Conservation (phyloP, 2,329 filamentous ascomycete genomes). For the Aspergillus brasiliensis region DNA sequence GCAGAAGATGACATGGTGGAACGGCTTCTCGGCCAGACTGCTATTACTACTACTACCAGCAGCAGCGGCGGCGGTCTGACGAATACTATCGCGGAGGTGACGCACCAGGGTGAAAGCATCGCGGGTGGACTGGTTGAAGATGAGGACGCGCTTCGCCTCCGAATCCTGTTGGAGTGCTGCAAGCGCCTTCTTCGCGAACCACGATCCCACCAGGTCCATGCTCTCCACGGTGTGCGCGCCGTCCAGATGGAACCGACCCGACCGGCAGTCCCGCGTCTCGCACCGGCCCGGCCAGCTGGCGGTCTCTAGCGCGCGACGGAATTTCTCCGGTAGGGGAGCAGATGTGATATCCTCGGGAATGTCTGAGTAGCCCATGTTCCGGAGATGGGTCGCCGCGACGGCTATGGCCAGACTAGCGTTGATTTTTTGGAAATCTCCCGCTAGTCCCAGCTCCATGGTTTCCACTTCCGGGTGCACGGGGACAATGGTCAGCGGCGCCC, state of each 20-base stretch:
- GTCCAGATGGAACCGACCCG: neutral
- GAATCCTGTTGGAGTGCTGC: neutral
- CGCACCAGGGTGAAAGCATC: neutral
- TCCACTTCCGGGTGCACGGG: neutral
- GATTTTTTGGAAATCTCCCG: neutral
- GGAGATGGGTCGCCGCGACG: neutral
- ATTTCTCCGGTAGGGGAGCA: neutral
- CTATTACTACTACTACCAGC: too few relatives aligned
- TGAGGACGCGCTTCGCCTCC: neutral
- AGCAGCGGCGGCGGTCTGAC: neutral
- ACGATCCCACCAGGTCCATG: neutral
- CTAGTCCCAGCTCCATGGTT: neutral
- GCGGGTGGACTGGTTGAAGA: slow-evolving; percentile 1
- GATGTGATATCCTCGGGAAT: neutral
- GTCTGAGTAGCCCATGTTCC: neutral
- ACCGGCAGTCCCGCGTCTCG: neutral
- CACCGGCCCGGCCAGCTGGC: neutral
- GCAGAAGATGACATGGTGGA: slow-evolving; percentile 2
- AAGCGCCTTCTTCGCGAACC: neutral
- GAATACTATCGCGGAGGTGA: neutral
- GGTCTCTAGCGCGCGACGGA: neutral
- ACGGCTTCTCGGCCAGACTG: neutral
- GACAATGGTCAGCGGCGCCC: neutral
- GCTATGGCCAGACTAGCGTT: neutral
- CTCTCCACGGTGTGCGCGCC: neutral